Percentiles rank a stretch among this genome's conserved stretches.
Conservation (phyloP, 2,329 filamentous ascomycete genomes). For the Colletotrichum salicis region DNA sequence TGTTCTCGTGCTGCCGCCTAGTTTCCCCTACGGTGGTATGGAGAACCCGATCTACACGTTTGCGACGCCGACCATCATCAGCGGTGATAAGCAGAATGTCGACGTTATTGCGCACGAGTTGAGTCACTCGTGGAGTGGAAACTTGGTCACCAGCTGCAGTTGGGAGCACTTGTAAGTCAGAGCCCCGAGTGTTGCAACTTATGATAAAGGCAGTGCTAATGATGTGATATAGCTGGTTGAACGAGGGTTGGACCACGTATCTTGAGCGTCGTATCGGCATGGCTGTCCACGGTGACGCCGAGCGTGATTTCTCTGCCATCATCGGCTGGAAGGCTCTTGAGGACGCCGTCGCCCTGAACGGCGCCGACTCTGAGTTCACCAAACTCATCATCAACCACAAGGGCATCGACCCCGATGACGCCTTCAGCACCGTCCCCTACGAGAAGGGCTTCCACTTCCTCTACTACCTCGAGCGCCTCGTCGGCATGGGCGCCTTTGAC, state of each 20-base stretch:
- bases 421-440: constrained; percentile 92
- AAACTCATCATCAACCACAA: constrained; percentile 89
- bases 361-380: constrained; percentile 89
- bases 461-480: constrained; percentile 86
- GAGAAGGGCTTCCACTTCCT: constrained; percentile 97
- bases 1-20: constrained; percentile 87
- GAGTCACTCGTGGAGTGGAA: constrained; percentile 86
- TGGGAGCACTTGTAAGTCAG: constrained; percentile 80
- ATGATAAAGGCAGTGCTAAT: neutral
- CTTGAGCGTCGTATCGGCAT: constrained; percentile 87
- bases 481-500: constrained; percentile 90
- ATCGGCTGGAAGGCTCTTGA: constrained; percentile 93
- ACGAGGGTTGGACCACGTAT: constrained; percentile 93
- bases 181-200: too few relatives aligned
- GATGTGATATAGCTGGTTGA: constrained; percentile 65
- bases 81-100: constrained; percentile 88
- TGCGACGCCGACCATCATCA: constrained; percentile 93
- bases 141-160: constrained; percentile 80
- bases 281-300: constrained; percentile 81
- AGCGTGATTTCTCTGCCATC: constrained; percentile 94
- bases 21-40: constrained; percentile 91
- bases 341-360: constrained; percentile 82
- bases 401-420: constrained; percentile 93
- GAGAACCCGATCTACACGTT: constrained; percentile 96
- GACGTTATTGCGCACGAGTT: constrained; percentile 94